phyloP scores from a whole-genome alignment of 2,329 filamentous ascomycete species.

The Pestalotiopsis sp. region DNA sequence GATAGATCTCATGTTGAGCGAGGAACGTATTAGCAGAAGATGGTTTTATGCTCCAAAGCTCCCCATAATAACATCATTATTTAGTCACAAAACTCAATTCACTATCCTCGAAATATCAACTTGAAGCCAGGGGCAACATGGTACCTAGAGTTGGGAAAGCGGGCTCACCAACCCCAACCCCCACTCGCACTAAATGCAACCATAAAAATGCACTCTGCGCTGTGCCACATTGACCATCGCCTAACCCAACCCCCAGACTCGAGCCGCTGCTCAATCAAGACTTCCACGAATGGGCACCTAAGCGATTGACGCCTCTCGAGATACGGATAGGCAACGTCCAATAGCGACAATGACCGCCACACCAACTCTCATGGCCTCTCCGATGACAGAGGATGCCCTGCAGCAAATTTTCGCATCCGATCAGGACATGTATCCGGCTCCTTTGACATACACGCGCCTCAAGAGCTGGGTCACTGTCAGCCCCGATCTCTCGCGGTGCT shows the following conservation, averaged over 20 bases:
- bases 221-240: neutral
- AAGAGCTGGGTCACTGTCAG: conserved; percentile 26
- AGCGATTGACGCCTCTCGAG: neutral
- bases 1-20: neutral
- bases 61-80: too few relatives aligned
- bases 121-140: too few relatives aligned
- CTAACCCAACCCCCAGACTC: neutral
- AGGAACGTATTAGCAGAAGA: too few relatives aligned
- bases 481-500: conserved; percentile 28
- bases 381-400: conserved; percentile 20
- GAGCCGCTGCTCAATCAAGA: neutral
- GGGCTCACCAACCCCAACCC: neutral
- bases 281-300: neutral
- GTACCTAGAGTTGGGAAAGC: neutral
- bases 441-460: conserved; percentile 29
- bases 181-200: neutral
- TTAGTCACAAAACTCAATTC: too few relatives aligned
- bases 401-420: conserved; percentile 27
- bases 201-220: too few relatives aligned
- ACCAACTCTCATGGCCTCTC: neutral
- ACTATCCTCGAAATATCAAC: too few relatives aligned
- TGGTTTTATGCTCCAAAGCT: too few relatives aligned
- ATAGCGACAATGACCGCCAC: neutral
- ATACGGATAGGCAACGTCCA: neutral
- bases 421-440: conserved; percentile 35